Evolutionary conservation across 2,329 filamentous ascomycete genomes (phyloP).

Genomic region (Alternaria sp.): DNA sequence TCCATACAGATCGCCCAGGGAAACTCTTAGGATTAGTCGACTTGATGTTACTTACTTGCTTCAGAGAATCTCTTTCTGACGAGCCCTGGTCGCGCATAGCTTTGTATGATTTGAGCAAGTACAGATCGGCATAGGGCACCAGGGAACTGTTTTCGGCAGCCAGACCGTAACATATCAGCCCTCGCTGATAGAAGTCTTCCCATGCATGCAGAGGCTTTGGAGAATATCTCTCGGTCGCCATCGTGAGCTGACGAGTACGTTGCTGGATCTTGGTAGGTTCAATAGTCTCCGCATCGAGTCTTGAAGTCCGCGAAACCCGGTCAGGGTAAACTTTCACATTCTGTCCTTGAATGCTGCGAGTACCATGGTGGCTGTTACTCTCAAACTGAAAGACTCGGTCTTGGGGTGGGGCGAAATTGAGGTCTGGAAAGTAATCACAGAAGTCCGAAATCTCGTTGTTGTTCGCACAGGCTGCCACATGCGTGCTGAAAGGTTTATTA

Average conservation of each 20-base stretch:
- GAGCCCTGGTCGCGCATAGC: neutral
- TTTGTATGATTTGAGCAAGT: neutral
- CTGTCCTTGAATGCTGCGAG: neutral
- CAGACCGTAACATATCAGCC: neutral
- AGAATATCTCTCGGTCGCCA: neutral
- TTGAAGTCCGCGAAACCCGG: neutral
- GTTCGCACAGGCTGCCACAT: neutral
- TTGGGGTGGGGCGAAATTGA: neutral
- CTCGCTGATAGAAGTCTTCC: neutral
- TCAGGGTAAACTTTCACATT: neutral
- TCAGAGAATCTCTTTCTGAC: neutral
- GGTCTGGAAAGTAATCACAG: neutral
- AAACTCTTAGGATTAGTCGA: neutral
- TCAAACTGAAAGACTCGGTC: neutral
- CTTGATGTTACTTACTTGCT: neutral
- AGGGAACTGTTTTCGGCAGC: neutral
- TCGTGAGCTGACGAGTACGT: neutral
- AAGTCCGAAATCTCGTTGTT: neutral
- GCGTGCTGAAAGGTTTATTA: neutral
- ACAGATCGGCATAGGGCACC: neutral
- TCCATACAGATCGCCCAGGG: neutral
- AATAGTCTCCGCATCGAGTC: neutral
- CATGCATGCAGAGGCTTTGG: neutral
- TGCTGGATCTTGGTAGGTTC: neutral
- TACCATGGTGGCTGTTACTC: neutral